Evolutionary conservation across 2,329 filamentous ascomycete genomes (phyloP), one percentile per base, ranked within the genome.

Genomic region (Teratosphaeria pseudoeucalypti): DNA sequence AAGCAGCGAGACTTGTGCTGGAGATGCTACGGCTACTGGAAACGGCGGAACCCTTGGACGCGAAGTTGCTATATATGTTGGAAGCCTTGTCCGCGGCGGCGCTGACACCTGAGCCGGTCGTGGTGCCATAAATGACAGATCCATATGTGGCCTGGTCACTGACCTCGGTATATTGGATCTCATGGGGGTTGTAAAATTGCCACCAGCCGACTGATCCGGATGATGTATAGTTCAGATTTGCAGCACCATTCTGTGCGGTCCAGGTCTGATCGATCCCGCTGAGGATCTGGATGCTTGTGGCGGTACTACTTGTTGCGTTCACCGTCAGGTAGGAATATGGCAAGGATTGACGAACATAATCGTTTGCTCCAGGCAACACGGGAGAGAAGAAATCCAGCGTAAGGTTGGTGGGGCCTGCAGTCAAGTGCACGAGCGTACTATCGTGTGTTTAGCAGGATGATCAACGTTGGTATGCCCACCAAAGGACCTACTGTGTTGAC

Each of bases 351-450:
- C 69, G 63, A 14, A 67, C 57, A 59, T 71, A 73, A 57, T 74
- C 67, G n/a, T 62, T 62, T 0, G 67, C 65, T 3, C 67, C 67
- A 9, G 66, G 66, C 37, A 65, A 60, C 2, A 74, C 69, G 1
- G 73, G 73, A 2, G 69, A 72, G 61, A 74, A 72, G 62, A 73
- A 74, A 61, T 72, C 71, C 47, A 74, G 64, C 0, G 61, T 66
- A 49, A 73, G 65, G 1, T 61, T 64, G 3, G 65, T 65, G 14
- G 58, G 29, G 7, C 66, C 70, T 5, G 70, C 70, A 53, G 58
- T 59, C 6, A 73, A 54, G 14, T 61, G 62, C 56, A 73, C 67
- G 14, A 54, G 53, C 34, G 27, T 32, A 32, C 27, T 54, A 14
- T 2, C 26, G 16, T 29, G 32, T n/a, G 11, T 12, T 37, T 26